phyloP scores from a whole-genome alignment of 768 basidiomycete species.

The Strobilomyces dryophilus region DNA sequence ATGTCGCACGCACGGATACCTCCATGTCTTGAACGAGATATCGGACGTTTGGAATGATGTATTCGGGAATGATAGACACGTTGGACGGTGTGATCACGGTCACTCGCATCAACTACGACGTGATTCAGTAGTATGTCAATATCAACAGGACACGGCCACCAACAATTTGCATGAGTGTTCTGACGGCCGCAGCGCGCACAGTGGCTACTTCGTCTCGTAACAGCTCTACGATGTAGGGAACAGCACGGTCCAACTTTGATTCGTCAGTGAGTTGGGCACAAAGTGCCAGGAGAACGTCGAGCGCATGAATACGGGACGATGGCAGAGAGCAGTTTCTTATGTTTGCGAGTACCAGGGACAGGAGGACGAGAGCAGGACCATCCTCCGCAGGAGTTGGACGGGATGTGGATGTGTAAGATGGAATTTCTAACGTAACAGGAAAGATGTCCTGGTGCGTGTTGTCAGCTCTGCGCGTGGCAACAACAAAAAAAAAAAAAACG shows the following conservation, averaged over 20 bases:
- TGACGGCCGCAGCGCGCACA: slow-evolving; percentile 76
- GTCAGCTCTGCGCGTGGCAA: neutral
- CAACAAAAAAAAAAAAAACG: neutral
- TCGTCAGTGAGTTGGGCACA: slow-evolving; percentile 85
- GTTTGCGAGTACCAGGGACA: slow-evolving; percentile 84
- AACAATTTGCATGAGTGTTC: slow-evolving; percentile 81
- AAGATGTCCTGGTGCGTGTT: slow-evolving; percentile 56
- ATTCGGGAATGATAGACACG: slow-evolving; percentile 84
- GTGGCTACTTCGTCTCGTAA: slow-evolving; percentile 80
- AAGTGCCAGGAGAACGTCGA: slow-evolving; percentile 85
- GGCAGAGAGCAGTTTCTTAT: slow-evolving; percentile 84
- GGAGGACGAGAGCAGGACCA: slow-evolving; percentile 83
- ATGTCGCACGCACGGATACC: slow-evolving; percentile 73
- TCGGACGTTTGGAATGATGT: slow-evolving; percentile 87
- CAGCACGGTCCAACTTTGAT: slow-evolving; percentile 88
- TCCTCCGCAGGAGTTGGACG: slow-evolving; percentile 69
- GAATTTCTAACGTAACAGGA: slow-evolving; percentile 67
- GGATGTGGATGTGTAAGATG: slow-evolving; percentile 39
- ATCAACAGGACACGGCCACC: slow-evolving; percentile 26
- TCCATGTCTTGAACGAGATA: slow-evolving; percentile 83
- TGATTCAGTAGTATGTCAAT: slow-evolving; percentile 16
- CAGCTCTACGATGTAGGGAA: slow-evolving; percentile 88
- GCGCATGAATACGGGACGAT: slow-evolving; percentile 76
- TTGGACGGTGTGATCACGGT: slow-evolving; percentile 64
- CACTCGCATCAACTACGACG: slow-evolving; percentile 53